Percentiles rank a stretch among this genome's conserved stretches.
Conservation (phyloP, 768 basidiomycete genomes). For the Auriculariales sp. region DNA sequence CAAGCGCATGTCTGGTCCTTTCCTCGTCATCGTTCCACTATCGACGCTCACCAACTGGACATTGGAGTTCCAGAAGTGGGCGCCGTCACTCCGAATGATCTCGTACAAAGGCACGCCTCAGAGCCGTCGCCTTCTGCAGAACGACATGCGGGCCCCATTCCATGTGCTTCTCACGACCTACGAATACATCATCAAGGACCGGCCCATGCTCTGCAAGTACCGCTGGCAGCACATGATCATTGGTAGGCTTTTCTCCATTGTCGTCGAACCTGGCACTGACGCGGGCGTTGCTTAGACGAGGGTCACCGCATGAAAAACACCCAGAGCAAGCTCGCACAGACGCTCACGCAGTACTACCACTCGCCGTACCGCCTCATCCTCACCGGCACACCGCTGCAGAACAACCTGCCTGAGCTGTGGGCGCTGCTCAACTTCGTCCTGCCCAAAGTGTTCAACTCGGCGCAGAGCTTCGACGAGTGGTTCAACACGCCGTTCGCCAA, state of each 20-base stretch:
- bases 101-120: conserved; percentile 87
- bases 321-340: conserved; percentile 76
- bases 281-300: conserved; percentile 42
- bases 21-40: conserved; percentile 88
- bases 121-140: conserved; percentile 65
- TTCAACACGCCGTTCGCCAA: conserved; percentile 99
- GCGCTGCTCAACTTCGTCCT: conserved; percentile 88
- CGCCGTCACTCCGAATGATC: conserved; percentile 62
- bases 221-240: conserved; percentile 99
- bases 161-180: conserved; percentile 90
- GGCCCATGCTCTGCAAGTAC: conserved; percentile 75
- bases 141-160: conserved; percentile 71
- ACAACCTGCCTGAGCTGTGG: conserved; percentile 95
- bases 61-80: conserved; percentile 96
- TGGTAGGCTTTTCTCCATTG: conserved; percentile 28
- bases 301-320: conserved; percentile 98
- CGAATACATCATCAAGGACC: conserved; percentile 96
- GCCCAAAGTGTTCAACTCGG: conserved; percentile 95
- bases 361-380: conserved; percentile 87
- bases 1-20: conserved; percentile 86
- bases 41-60: conserved; percentile 98
- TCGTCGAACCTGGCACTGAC: neutral
- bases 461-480: conserved; percentile 99
- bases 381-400: conserved; percentile 91
- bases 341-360: conserved; percentile 83